Evolutionary conservation across 2,329 filamentous ascomycete species (phyloP), one percentile per base, ranked within the genome.

Genomic region (Fusarium dimerum): DNA sequence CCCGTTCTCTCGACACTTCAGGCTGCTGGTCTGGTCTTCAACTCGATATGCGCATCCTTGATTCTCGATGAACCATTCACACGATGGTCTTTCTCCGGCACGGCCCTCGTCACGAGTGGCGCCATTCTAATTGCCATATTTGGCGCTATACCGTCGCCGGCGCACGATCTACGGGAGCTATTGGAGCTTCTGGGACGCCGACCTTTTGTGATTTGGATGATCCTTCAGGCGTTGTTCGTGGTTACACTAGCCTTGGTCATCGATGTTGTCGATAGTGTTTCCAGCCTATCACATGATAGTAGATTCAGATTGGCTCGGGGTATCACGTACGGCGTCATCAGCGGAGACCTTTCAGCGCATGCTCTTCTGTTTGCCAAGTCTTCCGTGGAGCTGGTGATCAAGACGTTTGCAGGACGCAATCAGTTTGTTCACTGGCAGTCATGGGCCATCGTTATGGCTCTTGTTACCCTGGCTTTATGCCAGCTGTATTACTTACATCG

Each of bases 391-490:
- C 80, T 99, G 39, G 80, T 99, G 47, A 91, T 99, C 51, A 81
- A 82, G 64, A 97, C 94, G 4, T 79, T 92, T 43, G 92, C 96
- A 68, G 83, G 88, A 56, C 82, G 87, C 62, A 99, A 99, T 68
- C 91, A 99, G 74, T 99, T 99, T 72, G 87, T 92, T 55, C 87
- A 90, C 61, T 97, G 93, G 89, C 88, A 97, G 71, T 92, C 93
- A 2, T 99, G 93, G 92, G 82, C 89, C 58, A 92, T 97, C 50
- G 81, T 99, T 2, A 73, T 96, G 18, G 87, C 85, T 7, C 86
- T 99, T 47, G 79, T 97, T 53, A 79, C 81, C 4, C 80, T 97
- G 55, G 93, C 94, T 5, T 81, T 99, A 42, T 89, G 86, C 42
- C 94, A 99, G 72, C 82, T 99, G 6, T 99, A 96, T 74, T 97